Evolutionary conservation across 2,329 filamentous ascomycete species (phyloP).

Genomic region (Alternaria panax): DNA sequence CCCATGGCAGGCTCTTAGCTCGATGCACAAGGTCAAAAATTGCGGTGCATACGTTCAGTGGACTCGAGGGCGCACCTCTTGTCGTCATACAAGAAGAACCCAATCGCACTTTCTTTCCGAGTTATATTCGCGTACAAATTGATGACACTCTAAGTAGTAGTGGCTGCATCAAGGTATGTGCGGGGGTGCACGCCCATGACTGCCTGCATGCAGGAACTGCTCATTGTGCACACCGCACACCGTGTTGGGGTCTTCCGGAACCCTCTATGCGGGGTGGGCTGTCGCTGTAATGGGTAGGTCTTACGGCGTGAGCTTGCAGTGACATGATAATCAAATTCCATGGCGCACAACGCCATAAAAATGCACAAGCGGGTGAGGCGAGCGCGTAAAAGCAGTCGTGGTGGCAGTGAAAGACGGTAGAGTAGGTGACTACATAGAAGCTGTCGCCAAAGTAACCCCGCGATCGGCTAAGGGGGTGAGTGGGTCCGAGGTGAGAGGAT

Average conservation of each 20-base stretch:
- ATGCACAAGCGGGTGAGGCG: not conserved
- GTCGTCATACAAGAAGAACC: not conserved
- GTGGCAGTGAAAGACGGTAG: not conserved
- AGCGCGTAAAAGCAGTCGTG: not conserved
- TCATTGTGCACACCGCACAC: constrained; percentile 20
- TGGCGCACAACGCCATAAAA: not conserved
- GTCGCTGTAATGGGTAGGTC: constrained; percentile 15
- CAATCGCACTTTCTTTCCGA: no score
- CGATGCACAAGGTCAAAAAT: no score
- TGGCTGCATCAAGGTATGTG: constrained; percentile 5
- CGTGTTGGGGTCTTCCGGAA: constrained; percentile 17
- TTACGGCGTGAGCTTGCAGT: constrained; percentile 18
- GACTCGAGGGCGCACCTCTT: not conserved
- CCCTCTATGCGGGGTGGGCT: constrained; percentile 8
- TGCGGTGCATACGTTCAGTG: not conserved
- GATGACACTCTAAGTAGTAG: not conserved
- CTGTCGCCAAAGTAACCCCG: constrained; percentile 1
- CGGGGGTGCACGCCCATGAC: constrained; percentile 16
- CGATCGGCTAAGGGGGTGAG: constrained; percentile 1
- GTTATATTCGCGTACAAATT: not conserved
- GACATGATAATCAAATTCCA: constrained; percentile 1
- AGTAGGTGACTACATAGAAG: not conserved
- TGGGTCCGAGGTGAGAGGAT: constrained; percentile 11
- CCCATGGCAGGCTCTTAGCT: no score
- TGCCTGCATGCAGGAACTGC: constrained; percentile 29